A percentile compares a stretch with the other conserved stretches of the same genome.
Evolutionary conservation across 2,329 filamentous ascomycete species (phyloP).

Genomic region (Aspergillus quadricinctus): DNA sequence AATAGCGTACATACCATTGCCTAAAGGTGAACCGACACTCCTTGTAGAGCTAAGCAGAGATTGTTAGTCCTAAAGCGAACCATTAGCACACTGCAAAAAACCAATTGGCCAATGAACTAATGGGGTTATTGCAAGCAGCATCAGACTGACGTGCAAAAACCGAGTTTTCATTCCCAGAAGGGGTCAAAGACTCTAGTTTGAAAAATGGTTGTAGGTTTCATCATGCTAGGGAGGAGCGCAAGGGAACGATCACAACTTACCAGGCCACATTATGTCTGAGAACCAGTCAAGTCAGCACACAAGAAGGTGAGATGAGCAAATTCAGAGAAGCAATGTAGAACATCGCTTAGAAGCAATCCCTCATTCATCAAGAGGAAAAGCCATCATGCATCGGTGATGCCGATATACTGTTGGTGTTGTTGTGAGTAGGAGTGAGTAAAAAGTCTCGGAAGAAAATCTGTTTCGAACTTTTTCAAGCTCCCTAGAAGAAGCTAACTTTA

Average conservation of each 20-base stretch:
- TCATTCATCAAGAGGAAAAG: not conserved
- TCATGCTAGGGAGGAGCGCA: slow-evolving; percentile 47
- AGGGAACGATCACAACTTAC: slow-evolving; percentile 22
- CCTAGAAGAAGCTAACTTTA: slow-evolving; percentile 23
- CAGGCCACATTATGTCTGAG: slow-evolving; percentile 8
- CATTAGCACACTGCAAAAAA: slow-evolving; percentile 9
- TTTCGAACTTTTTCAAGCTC: slow-evolving; percentile 31
- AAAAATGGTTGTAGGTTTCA: slow-evolving; percentile 73
- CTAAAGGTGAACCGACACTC: not conserved
- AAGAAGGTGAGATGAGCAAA: not conserved
- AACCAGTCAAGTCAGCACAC: not conserved
- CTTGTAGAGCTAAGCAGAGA: slow-evolving; percentile 7
- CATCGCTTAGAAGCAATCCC: not conserved
- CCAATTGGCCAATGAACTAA: slow-evolving; percentile 3
- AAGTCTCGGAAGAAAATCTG: slow-evolving; percentile 16
- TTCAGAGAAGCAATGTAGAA: not conserved
- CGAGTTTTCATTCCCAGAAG: slow-evolving; percentile 69
- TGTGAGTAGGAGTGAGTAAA: slow-evolving; percentile 17
- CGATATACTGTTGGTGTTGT: not conserved
- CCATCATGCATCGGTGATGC: not conserved
- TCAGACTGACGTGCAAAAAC: slow-evolving; percentile 90
- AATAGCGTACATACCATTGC: slow-evolving; percentile 29
- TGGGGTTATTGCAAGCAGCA: slow-evolving; percentile 26
- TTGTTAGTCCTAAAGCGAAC: slow-evolving; percentile 13
- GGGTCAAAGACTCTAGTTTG: slow-evolving; percentile 98